Conservation (phyloP, 1,284 basidiomycete genomes). For the Tilletia horrida region DNA sequence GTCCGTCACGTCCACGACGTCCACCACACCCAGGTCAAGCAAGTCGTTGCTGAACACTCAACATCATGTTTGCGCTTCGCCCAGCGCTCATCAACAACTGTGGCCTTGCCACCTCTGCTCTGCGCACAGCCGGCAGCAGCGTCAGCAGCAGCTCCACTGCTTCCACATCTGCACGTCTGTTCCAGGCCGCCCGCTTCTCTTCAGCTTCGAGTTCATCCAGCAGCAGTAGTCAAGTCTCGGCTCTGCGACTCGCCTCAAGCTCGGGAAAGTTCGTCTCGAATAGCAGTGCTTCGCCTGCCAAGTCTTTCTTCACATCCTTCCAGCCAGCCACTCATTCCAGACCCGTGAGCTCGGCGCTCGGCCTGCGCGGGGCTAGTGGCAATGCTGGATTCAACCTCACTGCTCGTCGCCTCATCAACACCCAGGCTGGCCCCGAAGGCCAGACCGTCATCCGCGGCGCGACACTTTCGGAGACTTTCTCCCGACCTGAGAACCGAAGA, state of each 20-base stretch:
- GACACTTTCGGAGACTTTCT: constrained; percentile 11
- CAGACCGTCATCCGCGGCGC: constrained; percentile 1
- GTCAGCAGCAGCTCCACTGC: background rate
- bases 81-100: background rate
- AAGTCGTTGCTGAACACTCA: background rate
- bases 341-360: background rate
- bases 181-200: constrained; percentile 7
- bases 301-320: background rate
- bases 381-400: background rate
- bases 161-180: background rate
- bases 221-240: background rate
- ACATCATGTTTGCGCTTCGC: constrained; percentile 12
- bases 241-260: background rate
- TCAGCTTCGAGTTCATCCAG: constrained; percentile 8
- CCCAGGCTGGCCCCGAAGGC: background rate
- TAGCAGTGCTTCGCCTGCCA: background rate
- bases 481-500: constrained; percentile 2
- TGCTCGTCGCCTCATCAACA: constrained; percentile 10
- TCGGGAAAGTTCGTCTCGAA: background rate
- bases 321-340: background rate
- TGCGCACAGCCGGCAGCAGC: constrained; percentile 1
- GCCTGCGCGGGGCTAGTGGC: background rate
- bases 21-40: background rate
- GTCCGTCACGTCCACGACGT: background rate
- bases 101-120: constrained; percentile 7